These are phyloP conservation scores for Ceratobasidium theobromae DNA, from an alignment of 1,284 basidiomycete species.

Conservation along the genomic window DNA sequence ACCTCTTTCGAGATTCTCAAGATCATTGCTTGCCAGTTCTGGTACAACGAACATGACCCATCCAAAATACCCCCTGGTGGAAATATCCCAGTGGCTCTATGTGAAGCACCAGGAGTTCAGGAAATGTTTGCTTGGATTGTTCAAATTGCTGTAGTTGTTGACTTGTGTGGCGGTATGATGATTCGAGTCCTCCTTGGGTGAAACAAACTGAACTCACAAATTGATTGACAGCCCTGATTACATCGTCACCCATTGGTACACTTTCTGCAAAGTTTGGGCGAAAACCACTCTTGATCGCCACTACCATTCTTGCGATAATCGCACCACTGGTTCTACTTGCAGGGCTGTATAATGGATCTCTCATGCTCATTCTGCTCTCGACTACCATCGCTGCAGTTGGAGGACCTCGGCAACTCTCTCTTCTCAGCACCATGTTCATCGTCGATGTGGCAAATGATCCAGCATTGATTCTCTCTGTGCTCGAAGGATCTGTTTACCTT, in stretches of 20 bases:
- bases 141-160: neutral
- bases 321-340: neutral
- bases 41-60: slow-evolving; percentile 14
- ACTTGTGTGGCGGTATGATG: slow-evolving; percentile 10
- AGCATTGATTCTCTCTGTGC: slow-evolving; percentile 3
- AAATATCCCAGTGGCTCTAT: slow-evolving; percentile 2
- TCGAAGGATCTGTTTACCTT: slow-evolving; percentile 7
- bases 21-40: slow-evolving; percentile 15
- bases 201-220: neutral
- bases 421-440: slow-evolving; percentile 15
- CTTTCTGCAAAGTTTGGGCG: slow-evolving; percentile 21
- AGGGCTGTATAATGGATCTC: neutral
- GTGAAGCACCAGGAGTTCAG: neutral
- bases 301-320: neutral
- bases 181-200: neutral
- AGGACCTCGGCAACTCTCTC: neutral
- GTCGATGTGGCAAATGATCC: slow-evolving; percentile 8
- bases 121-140: neutral
- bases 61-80: slow-evolving; percentile 9
- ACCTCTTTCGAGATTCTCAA: slow-evolving; percentile 2
- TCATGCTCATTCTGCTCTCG: neutral
- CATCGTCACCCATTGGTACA: slow-evolving; percentile 8
- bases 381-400: neutral
- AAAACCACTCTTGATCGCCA: slow-evolving; percentile 1
- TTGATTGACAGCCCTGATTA: slow-evolving; percentile 1